Evolutionary conservation across 2,329 filamentous ascomycete genomes (phyloP).

Genomic region (Clarireedia paspali): DNA sequence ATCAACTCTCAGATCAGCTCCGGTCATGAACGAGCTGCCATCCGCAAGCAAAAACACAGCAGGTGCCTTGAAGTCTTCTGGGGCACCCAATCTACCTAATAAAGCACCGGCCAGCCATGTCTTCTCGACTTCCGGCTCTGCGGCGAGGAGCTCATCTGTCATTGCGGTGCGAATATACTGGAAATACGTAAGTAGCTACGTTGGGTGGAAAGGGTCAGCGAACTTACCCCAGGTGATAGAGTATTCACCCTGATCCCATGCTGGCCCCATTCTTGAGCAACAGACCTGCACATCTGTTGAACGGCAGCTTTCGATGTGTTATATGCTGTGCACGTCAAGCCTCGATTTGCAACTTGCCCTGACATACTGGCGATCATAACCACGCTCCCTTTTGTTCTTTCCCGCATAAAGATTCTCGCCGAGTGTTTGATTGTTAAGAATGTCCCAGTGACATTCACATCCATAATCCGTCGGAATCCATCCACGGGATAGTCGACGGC

Average conservation of each 20-base stretch:
- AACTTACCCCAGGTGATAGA: slow-evolving; percentile 44
- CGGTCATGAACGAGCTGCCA: slow-evolving; percentile 36
- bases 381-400: slow-evolving; percentile 38
- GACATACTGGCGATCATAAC: slow-evolving; percentile 44
- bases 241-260: slow-evolving; percentile 58
- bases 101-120: slow-evolving; percentile 79
- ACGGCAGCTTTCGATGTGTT: slow-evolving; percentile 56
- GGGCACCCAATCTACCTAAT: slow-evolving; percentile 58
- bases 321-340: slow-evolving; percentile 53
- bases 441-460: slow-evolving; percentile 62
- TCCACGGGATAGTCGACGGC: slow-evolving; percentile 58
- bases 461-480: slow-evolving; percentile 46
- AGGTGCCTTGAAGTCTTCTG: slow-evolving; percentile 61
- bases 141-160: slow-evolving; percentile 38
- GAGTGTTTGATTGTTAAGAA: slow-evolving; percentile 64
- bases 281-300: slow-evolving; percentile 49
- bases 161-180: slow-evolving; percentile 40
- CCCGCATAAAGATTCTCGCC: slow-evolving; percentile 46
- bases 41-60: slow-evolving; percentile 52
- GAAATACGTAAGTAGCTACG: not conserved
- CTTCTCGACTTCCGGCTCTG: slow-evolving; percentile 28
- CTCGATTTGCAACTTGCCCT: slow-evolving; percentile 38
- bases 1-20: slow-evolving; percentile 37
- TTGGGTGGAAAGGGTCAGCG: not conserved
- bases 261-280: slow-evolving; percentile 55